Base-by-base conservation (phyloP, 345 rosid genomes). In the Litchi chinensis region DNA sequence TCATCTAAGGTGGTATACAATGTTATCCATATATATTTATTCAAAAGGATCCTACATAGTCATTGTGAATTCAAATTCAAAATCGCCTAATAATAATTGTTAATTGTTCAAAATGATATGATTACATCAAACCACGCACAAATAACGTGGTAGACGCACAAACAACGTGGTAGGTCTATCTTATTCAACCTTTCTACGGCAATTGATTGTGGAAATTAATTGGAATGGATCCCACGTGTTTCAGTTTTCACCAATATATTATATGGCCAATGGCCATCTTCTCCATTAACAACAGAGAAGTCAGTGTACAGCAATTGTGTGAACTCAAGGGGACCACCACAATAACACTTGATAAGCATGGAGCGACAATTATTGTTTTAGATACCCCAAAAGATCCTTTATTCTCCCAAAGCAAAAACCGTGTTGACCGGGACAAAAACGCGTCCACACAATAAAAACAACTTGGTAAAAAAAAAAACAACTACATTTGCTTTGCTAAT, bases 361-460 rank as follows among this genome's bases (percentile, higher is more conserved):
- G 6, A 37, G 6, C 3, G 8, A 15, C 9, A 50, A 16, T 37
- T 56, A 12, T 44, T 46, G 57, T 56, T 54, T 62, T 28, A 21
- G 0, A 18, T 26, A 71, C 44, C 40, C 64, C 10, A 48, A 54
- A 37, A 24, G 63, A 16, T 54, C 43, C 21, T 52, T 32, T 28
- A 4, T 54, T 18, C 18, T 32, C 11, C 26, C 65, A 32, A 72
- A 10, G 50, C 21, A 8, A 19, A 4, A 37, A 56, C 43, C 50
- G 76, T 72, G 65, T 72, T 72, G 76, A 72, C 76, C 22, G 32
- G 50, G 65, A 11, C 71, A n/a, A 37, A 56, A 54, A 72, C 65
- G 65, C 65, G 75, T 72, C 5, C 0, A 5, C 46, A 26, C 44
- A 28, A 50, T 24, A 26, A 50, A 18, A 26, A 6, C 56, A 12